phyloP scores from a whole-genome alignment of 108 stramenopile species.

The Fragilariopsis cylindrus region DNA sequence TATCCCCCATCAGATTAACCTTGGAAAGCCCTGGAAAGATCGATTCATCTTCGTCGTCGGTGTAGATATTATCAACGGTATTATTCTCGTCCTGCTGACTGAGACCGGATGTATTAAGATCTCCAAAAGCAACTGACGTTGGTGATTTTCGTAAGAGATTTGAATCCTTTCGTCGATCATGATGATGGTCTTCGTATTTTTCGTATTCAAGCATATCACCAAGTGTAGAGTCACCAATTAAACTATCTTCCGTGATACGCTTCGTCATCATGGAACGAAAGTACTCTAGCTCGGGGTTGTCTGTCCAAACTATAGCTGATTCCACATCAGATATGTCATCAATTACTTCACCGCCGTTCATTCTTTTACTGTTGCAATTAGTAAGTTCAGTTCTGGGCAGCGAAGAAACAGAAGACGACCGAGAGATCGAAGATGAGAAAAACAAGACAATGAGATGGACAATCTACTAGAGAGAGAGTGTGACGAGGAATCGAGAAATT shows the following conservation, averaged over 20 bases:
- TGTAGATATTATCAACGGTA: constrained; percentile 11
- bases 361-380: too few species aligned
- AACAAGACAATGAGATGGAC: too few species aligned
- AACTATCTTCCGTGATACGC: constrained; percentile 9
- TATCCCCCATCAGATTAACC: not conserved
- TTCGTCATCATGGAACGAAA: constrained; percentile 31
- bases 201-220: not conserved
- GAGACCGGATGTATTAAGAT: constrained; percentile 15
- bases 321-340: not conserved
- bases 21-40: not conserved
- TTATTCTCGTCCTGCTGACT: not conserved
- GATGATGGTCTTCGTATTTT: not conserved
- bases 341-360: too few species aligned
- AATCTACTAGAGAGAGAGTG: too few species aligned
- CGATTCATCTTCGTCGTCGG: constrained; percentile 13
- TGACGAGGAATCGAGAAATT: too few species aligned
- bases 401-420: too few species aligned
- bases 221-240: constrained; percentile 17
- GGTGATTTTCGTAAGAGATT: too few species aligned
- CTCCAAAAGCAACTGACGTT: not conserved
- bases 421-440: too few species aligned
- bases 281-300: constrained; percentile 41
- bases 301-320: constrained; percentile 31
- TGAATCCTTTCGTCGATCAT: too few species aligned
- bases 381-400: too few species aligned